Evolutionary conservation across 805 yeast species (phyloP).

Genomic region (Spathaspora sp.): DNA sequence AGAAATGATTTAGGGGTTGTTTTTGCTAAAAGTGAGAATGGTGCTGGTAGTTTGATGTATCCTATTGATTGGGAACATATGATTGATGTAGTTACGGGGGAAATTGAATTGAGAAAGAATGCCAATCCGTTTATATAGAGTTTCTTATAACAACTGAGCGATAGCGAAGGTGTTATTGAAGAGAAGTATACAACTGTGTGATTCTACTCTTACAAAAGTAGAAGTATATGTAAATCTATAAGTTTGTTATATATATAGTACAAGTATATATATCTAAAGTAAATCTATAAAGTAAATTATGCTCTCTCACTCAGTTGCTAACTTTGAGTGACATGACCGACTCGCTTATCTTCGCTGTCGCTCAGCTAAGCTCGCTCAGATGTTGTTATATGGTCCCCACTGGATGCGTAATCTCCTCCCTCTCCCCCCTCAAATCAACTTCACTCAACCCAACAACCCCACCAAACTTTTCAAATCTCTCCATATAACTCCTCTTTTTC

Average conservation of each 20-base stretch:
- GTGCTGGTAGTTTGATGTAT: conserved; percentile 71
- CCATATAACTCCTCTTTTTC: conserved; percentile 60
- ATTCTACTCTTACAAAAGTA: no score
- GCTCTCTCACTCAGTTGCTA: no score
- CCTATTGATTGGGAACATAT: conserved; percentile 96
- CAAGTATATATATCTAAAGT: not conserved
- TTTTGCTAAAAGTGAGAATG: conserved; percentile 71
- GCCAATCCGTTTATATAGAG: conserved; percentile 71
- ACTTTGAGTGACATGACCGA: no score
- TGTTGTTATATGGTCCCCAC: conserved; percentile 7
- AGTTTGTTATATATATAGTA: no score
- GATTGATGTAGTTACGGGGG: conserved; percentile 75
- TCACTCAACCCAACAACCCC: conserved; percentile 72
- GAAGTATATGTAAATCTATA: not conserved
- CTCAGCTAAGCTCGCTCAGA: not conserved
- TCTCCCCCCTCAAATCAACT: conserved; percentile 59
- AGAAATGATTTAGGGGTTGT: conserved; percentile 91
- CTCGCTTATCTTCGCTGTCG: not conserved
- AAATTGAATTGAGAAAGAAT: conserved; percentile 76
- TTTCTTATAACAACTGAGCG: not conserved
- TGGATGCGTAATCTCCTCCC: conserved; percentile 26
- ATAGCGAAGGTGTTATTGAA: not conserved
- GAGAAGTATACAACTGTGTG: not conserved
- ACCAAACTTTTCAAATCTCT: conserved; percentile 72
- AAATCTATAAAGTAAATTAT: no score